phyloP scores from a whole-genome alignment of 2,329 filamentous ascomycete genomes.

The Trichophyton equinum region DNA sequence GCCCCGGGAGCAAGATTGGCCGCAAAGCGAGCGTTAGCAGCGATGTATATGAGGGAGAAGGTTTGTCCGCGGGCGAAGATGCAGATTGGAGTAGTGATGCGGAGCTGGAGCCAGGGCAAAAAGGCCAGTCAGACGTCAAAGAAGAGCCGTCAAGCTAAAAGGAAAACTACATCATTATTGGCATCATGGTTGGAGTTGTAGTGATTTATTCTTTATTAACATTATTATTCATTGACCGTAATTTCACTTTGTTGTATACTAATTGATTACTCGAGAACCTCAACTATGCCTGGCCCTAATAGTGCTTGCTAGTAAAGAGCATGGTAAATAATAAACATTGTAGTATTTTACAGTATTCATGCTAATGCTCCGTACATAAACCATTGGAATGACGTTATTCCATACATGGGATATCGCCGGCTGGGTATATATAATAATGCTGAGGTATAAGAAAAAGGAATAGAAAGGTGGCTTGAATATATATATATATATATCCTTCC shows the following conservation, averaged over 20 bases:
- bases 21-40: conserved; percentile 1
- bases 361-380: too few relatives aligned
- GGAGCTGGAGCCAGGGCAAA: neutral
- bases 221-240: neutral
- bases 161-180: neutral
- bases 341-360: too few relatives aligned
- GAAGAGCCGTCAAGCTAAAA: neutral
- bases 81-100: conserved; percentile 1
- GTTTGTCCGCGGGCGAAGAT: conserved; percentile 4
- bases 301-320: too few relatives aligned
- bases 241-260: neutral
- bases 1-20: neutral
- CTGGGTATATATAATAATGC: too few relatives aligned
- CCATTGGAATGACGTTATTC: too few relatives aligned
- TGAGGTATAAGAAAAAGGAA: neutral
- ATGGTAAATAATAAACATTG: too few relatives aligned
- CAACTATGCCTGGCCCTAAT: too few relatives aligned
- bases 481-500: neutral
- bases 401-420: too few relatives aligned
- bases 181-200: neutral
- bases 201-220: neutral
- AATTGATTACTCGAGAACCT: too few relatives aligned
- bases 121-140: neutral
- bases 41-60: neutral
- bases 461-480: neutral